phyloP scores from a whole-genome alignment of 768 basidiomycete genomes.

The Russula vinacea region DNA sequence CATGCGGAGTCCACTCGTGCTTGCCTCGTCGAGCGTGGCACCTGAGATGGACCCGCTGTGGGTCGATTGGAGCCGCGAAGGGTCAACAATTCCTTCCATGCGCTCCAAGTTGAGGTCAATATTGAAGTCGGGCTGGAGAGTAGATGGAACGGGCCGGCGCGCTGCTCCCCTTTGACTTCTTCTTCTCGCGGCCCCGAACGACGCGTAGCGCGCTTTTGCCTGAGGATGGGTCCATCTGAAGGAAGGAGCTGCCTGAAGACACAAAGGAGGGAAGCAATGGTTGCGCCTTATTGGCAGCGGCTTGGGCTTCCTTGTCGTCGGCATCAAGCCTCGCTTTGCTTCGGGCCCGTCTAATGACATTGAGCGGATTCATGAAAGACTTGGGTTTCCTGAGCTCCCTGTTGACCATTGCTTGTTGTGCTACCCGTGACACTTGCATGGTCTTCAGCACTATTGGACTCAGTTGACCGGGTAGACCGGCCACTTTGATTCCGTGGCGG shows the following conservation, averaged over 20 bases:
- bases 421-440: slow-evolving; percentile 35
- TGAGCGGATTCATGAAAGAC: slow-evolving; percentile 44
- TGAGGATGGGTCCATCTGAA: slow-evolving; percentile 31
- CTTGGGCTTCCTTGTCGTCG: slow-evolving; percentile 40
- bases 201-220: slow-evolving; percentile 27
- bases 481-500: slow-evolving; percentile 29
- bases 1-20: slow-evolving; percentile 33
- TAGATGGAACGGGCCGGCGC: slow-evolving; percentile 37
- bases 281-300: slow-evolving; percentile 25
- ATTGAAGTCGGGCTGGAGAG: slow-evolving; percentile 41
- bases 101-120: slow-evolving; percentile 68
- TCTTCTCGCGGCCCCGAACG: slow-evolving; percentile 36
- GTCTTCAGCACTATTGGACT: slow-evolving; percentile 36
- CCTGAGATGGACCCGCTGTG: slow-evolving; percentile 45
- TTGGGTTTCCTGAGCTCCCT: slow-evolving; percentile 48
- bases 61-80: slow-evolving; percentile 31
- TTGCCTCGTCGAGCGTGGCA: slow-evolving; percentile 39
- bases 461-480: slow-evolving; percentile 33
- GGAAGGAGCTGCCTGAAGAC: slow-evolving; percentile 29
- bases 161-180: slow-evolving; percentile 34
- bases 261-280: slow-evolving; percentile 29
- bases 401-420: slow-evolving; percentile 36
- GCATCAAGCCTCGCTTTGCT: slow-evolving; percentile 41
- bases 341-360: slow-evolving; percentile 43
- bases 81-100: slow-evolving; percentile 82